Evolutionary conservation across 768 basidiomycete genomes (phyloP), one percentile per base, ranked within the genome.

Genomic region (Gyrodon lividus): DNA sequence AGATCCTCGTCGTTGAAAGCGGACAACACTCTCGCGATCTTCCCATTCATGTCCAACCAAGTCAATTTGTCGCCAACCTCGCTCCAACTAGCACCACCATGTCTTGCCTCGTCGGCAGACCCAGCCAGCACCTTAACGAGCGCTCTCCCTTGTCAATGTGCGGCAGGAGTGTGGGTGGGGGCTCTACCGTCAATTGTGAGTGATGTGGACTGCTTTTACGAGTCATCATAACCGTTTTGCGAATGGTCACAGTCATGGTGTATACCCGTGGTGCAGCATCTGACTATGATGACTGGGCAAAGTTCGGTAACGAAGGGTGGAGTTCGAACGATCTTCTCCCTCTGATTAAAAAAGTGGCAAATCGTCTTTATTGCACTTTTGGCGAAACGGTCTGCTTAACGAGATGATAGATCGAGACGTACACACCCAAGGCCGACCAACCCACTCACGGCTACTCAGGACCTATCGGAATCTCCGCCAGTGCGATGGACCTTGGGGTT

Each of bases 391-490:
- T 30, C 13, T 10, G 5, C 40, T 4, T 12, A 26, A 20, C 19
- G 26, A 37, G 37, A 12, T 14, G 13, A 14, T n/a, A 60, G 64
- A 43, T 52, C 0, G 74, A 76, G 52, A 71, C 71, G 0, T 75
- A 72, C 48, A 56, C 70, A 12, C 59, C 66, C 6, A 58, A 55
- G 5, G 51, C 61, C 1, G 56, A 47, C 33, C 51, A 55, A 35
- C 43, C 63, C 2, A 68, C 66, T 0, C 75, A 77, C 40, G 75
- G 75, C 0, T 68, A 72, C 49, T 57, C 60, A 0, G 70, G 70
- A 4, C 70, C 69, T 1, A 46, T 71, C 39, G 47, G 55, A 14
- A 54, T 70, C n/a, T 67, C 68, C 10, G 16, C 24, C 5, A 52
- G 59, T 6, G 45, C 48, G 4, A 41, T 31, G 14, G 20, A 50